A percentile compares a stretch with the other conserved stretches of the same genome.
phyloP scores from a whole-genome alignment of 1,139 yeast genomes.

The Diutina rugosa region DNA sequence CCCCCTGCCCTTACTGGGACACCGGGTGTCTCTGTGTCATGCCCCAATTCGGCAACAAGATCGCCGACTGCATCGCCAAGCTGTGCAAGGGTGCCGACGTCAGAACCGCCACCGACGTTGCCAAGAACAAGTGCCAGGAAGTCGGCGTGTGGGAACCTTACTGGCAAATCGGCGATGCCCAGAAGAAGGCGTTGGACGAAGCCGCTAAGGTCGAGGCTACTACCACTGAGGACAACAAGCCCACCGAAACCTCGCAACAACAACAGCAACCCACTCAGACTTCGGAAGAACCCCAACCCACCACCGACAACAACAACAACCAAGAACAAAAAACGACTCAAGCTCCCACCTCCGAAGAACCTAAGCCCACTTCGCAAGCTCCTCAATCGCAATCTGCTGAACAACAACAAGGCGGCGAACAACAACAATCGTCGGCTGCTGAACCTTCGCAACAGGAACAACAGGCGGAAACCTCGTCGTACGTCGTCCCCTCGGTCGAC shows the following conservation, averaged over 20 bases:
- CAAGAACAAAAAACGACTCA: background rate
- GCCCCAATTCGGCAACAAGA: conserved; percentile 33
- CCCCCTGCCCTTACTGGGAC: conserved; percentile 43
- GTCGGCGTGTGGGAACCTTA: conserved; percentile 2
- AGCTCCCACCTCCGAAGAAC: background rate
- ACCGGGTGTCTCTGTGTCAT: conserved; percentile 41
- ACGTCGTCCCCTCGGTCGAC: background rate
- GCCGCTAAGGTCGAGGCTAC: background rate
- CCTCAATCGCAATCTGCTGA: background rate
- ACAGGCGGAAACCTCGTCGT: background rate
- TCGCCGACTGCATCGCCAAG: conserved; percentile 32
- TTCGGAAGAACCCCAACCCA: background rate
- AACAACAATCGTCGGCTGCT: too few relatives aligned
- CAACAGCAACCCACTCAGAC: background rate
- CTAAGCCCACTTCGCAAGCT: background rate
- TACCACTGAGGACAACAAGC: background rate
- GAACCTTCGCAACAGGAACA: background rate
- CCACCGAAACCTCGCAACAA: background rate
- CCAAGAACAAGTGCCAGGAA: background rate
- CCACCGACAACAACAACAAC: background rate
- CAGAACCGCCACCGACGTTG: conserved; percentile 15
- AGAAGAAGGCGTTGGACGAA: background rate
- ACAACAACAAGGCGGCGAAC: too few relatives aligned
- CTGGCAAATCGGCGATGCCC: background rate
- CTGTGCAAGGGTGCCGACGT: conserved; percentile 28